Evolutionary conservation across 2,329 filamentous ascomycete genomes (phyloP).

Genomic region (Coleophoma cylindrospora): DNA sequence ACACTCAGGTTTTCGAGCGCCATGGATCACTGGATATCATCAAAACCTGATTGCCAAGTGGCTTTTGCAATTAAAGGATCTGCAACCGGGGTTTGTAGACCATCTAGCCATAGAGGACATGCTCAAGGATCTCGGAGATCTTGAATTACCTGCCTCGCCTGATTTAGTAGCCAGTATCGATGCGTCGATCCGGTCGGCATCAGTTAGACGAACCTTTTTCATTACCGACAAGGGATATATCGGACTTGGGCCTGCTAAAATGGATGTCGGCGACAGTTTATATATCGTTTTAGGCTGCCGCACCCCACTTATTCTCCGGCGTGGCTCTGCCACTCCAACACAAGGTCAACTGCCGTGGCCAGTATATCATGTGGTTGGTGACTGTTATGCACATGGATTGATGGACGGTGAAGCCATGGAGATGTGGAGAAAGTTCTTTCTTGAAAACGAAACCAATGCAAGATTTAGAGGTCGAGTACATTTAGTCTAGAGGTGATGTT

Average conservation of each 20-base stretch:
- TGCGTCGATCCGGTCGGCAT: not conserved
- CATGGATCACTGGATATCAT: not conserved
- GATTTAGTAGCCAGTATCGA: not conserved
- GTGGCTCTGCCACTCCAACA: too few species aligned
- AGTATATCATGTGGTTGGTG: not conserved
- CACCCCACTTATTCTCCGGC: not conserved
- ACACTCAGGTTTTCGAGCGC: not conserved
- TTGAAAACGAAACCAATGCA: too few species aligned
- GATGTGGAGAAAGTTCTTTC: too few species aligned
- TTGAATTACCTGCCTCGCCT: too few species aligned
- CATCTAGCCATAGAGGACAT: not conserved
- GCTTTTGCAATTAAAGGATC: not conserved
- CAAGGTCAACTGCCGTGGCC: not conserved
- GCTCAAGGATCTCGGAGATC: not conserved
- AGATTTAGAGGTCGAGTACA: too few species aligned
- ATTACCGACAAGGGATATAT: not conserved
- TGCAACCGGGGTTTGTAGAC: not conserved
- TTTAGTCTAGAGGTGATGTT: too few species aligned
- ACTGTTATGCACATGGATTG: not conserved
- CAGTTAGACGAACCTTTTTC: not conserved
- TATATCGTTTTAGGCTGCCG: not conserved
- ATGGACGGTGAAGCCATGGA: not conserved
- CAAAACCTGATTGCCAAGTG: not conserved
- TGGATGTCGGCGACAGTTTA: not conserved
- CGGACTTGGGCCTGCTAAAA: not conserved